These are phyloP conservation scores for Clonostachys chloroleuca DNA, from an alignment of 2,329 filamentous ascomycete species.

Conservation along the genomic window DNA sequence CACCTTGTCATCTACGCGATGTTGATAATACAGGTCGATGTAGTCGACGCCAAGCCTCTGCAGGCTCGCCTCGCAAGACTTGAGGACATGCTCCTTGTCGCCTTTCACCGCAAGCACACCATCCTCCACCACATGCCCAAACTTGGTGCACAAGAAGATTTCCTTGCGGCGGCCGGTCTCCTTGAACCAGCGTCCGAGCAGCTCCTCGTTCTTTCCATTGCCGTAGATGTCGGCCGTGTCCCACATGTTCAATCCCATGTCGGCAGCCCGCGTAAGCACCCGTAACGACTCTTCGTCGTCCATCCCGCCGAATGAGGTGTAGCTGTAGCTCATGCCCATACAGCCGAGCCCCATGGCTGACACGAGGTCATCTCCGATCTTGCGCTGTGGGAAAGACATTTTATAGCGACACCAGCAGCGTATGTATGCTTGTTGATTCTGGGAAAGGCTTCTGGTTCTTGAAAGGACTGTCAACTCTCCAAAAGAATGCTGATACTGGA, in stretches of 20 bases:
- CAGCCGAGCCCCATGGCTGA: constrained; percentile 43
- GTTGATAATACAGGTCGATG: constrained; percentile 38
- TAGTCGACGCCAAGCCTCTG: constrained; percentile 36
- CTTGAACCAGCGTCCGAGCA: constrained; percentile 41
- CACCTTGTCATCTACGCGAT: constrained; percentile 11
- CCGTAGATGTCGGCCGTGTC: constrained; percentile 32
- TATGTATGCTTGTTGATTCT: no score
- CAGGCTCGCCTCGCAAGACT: constrained; percentile 23
- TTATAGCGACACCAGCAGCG: no score
- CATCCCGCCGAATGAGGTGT: constrained; percentile 15
- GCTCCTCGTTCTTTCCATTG: constrained; percentile 37
- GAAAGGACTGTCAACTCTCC: no score
- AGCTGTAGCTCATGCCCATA: constrained; percentile 33
- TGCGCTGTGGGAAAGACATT: no score
- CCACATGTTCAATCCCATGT: constrained; percentile 41
- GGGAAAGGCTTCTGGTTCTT: no score
- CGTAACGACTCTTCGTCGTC: constrained; percentile 38
- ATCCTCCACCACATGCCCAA: constrained; percentile 4
- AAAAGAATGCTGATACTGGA: no score
- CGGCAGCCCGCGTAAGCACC: constrained; percentile 40
- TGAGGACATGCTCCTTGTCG: constrained; percentile 10
- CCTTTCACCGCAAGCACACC: neutral
- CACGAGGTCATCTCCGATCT: constrained; percentile 18
- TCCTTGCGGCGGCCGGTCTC: constrained; percentile 34
- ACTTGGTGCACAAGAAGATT: constrained; percentile 37